phyloP scores from a whole-genome alignment of 306 rosid genomes.

The Prunus mira region DNA sequence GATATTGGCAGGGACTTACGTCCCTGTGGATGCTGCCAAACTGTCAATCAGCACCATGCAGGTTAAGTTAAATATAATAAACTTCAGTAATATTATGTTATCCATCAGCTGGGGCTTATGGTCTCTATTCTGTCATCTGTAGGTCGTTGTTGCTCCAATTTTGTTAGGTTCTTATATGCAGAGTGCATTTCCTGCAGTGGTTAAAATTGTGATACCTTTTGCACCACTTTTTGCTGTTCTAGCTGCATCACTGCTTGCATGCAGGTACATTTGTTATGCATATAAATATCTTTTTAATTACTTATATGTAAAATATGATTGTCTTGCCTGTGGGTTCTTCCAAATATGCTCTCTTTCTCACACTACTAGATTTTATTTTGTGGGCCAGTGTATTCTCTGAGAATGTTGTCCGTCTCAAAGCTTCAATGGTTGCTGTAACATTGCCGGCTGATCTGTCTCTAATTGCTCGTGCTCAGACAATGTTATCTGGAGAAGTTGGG shows the following conservation, averaged over 20 bases:
- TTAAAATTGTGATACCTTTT: conserved; percentile 29
- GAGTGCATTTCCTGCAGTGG: conserved; percentile 32
- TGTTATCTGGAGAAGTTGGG: conserved; percentile 34
- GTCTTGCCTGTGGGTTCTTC: background rate
- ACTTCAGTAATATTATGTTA: background rate
- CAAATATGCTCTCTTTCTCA: background rate
- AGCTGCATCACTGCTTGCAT: conserved; percentile 40
- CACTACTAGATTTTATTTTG: background rate
- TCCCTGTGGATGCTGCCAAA: conserved; percentile 36
- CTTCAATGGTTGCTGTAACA: conserved; percentile 21
- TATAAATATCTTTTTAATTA: background rate
- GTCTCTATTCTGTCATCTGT: conserved; percentile 14
- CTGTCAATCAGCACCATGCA: conserved; percentile 47
- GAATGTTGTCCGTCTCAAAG: conserved; percentile 31
- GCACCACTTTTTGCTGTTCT: conserved; percentile 46
- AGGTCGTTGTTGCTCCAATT: conserved; percentile 46
- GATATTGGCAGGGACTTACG: conserved; percentile 35
- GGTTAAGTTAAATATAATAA: conserved; percentile 14
- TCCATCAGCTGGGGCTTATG: background rate
- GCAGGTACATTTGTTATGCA: conserved; percentile 32
- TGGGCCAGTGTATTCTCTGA: conserved; percentile 39
- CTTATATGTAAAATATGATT: background rate
- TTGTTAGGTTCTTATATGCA: conserved; percentile 37
- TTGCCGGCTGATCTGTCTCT: conserved; percentile 33
- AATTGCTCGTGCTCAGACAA: background rate